A percentile compares a stretch with the other conserved stretches of the same genome.
Evolutionary conservation across 768 basidiomycete genomes (phyloP).

Genomic region (Panus rudis): DNA sequence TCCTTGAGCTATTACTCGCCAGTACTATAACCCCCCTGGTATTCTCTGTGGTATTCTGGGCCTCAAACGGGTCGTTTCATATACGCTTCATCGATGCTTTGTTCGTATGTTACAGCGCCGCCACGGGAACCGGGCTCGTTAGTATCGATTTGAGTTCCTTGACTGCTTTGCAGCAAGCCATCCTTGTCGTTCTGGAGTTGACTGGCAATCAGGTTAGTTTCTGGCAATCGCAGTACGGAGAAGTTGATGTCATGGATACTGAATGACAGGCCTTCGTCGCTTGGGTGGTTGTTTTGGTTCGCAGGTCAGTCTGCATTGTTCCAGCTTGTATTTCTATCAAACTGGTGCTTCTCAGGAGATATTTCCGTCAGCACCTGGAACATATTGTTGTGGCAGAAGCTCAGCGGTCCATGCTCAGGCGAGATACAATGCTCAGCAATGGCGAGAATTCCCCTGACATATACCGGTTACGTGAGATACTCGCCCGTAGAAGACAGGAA

Average conservation of each 20-base stretch:
- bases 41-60: constrained; percentile 37
- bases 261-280: constrained; percentile 28
- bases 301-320: constrained; percentile 19
- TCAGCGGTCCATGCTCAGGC: constrained; percentile 1
- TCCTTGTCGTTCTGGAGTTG: constrained; percentile 20
- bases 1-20: constrained; percentile 1
- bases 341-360: constrained; percentile 10
- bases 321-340: neutral
- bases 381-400: constrained; percentile 17
- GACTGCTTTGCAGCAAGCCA: constrained; percentile 23
- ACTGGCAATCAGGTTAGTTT: constrained; percentile 20
- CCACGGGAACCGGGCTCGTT: constrained; percentile 28
- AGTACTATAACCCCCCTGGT: constrained; percentile 32
- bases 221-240: neutral
- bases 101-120: constrained; percentile 31
- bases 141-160: constrained; percentile 24
- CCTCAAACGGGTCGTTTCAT: constrained; percentile 29
- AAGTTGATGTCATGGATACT: too few relatives aligned
- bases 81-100: constrained; percentile 31
- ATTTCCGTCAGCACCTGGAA: constrained; percentile 16
- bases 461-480: too few relatives aligned
- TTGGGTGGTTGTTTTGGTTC: constrained; percentile 33
- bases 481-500: too few relatives aligned
- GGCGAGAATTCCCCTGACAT: too few relatives aligned
- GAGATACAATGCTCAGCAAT: neutral